Base-by-base conservation (phyloP, 495 filamentous ascomycete genomes). In the Lichenothelia convexa region DNA sequence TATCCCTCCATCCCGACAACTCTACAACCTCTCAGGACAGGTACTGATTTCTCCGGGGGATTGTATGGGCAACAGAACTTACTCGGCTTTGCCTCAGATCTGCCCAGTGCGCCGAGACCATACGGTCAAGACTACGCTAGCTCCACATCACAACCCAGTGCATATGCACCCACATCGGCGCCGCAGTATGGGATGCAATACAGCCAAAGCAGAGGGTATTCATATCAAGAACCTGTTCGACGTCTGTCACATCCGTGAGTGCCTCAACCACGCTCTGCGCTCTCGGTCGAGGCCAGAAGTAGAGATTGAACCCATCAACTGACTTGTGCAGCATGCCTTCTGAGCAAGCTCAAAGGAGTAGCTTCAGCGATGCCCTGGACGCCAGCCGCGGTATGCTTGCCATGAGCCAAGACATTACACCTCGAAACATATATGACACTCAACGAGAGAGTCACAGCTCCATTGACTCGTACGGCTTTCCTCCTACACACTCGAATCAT, bases 241-340 rank as follows among this genome's bases (percentile, higher is more conserved):
- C 76, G 85, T 53, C 77, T 84, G 48, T 91, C 86, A 36, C 80
- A 92, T 58, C 73, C 82, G 80, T 92, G 74, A 80, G 79, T 80
- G 63, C 61, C 64, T 46, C 68, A 71, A 45, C 58, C 51, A 11
- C 24, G 9, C 15, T 13, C 24, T 9, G 55, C 60, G 50, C 53
- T 54, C 47, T 57, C 58, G 40, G 45, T 57, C 31, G 51, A 57
- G 18, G 42, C 41, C 61, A 60, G 39, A 50, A 57, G 31, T 64
- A 64, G 37, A 62, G 63, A 36, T 60, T 64, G 51, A 67, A 59
- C 50, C 66, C 68, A 40, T 53, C 68, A 45, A 64, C 75, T 78
- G 71, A 83, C 63, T 59, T 63, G 47, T 49, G 55, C 55, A 50
- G 59, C 49, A 54, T 68, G 41, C 62, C 35, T 38, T 48, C 57